These are phyloP conservation scores for Backusella tuberculispora DNA, from an alignment of 192 early-diverging fungal species.

Conservation along the genomic window DNA sequence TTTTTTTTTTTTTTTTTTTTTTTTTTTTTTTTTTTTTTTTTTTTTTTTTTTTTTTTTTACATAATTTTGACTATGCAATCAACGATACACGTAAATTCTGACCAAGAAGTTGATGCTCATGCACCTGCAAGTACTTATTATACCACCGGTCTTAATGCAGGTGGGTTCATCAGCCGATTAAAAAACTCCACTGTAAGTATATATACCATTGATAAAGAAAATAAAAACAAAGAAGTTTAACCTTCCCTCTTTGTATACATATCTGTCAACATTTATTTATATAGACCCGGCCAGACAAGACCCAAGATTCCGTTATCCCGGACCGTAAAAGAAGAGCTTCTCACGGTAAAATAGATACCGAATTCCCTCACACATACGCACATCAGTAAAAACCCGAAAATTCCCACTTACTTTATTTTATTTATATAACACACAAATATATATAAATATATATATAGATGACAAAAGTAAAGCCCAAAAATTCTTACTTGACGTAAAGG, in stretches of 20 bases:
- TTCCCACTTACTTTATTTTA: not conserved
- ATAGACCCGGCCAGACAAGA: slow-evolving; percentile 2
- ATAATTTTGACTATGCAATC: not conserved
- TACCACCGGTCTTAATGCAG: slow-evolving; percentile 37
- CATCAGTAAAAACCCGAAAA: not conserved
- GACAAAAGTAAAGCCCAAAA: slow-evolving; percentile 60
- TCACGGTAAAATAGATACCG: slow-evolving; percentile 25
- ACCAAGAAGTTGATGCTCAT: slow-evolving; percentile 31
- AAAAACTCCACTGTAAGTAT: slow-evolving; percentile 27
- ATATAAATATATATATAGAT: slow-evolving; percentile 32
- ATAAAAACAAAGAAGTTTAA: not conserved
- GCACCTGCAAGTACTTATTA: slow-evolving; percentile 39
- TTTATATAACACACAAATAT: slow-evolving; percentile 1
- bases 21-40: too few species aligned
- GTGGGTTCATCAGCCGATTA: slow-evolving; percentile 22
- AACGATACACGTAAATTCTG: not conserved
- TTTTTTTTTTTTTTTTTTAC: not conserved
- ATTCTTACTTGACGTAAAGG: slow-evolving; percentile 86
- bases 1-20: too few species aligned
- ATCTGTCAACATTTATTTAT: not conserved
- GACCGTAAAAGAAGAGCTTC: slow-evolving; percentile 31
- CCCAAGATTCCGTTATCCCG: not conserved
- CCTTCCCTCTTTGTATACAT: too few species aligned
- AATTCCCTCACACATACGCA: not conserved
- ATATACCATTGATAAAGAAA: not conserved